Evolutionary conservation across 2,329 filamentous ascomycete genomes (phyloP).

Genomic region (Stachybotrys echinatus): DNA sequence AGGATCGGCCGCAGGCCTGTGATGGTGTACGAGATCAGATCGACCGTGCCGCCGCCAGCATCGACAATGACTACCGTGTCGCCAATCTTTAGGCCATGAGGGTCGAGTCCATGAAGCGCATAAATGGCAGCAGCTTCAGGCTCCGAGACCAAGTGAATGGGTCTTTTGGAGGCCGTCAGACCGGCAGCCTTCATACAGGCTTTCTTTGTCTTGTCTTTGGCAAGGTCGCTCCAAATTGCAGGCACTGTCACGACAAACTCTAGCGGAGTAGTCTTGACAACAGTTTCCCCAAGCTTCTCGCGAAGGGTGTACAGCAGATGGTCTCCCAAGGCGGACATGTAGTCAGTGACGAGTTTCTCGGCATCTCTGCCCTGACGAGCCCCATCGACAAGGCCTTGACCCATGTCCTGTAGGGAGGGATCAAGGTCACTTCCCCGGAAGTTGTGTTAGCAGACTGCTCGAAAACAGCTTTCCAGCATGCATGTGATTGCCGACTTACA

Average conservation of each 20-base stretch:
- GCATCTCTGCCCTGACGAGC: conserved; percentile 25
- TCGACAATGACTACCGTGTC: conserved; percentile 47
- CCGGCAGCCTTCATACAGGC: conserved; percentile 32
- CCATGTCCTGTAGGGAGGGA: conserved; percentile 26
- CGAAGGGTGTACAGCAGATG: conserved; percentile 38
- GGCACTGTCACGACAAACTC: conserved; percentile 46
- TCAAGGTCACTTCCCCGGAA: conserved; percentile 25
- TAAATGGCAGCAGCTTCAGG: conserved; percentile 45
- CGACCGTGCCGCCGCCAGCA: conserved; percentile 45
- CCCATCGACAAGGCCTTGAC: conserved; percentile 19
- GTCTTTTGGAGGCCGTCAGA: conserved; percentile 19
- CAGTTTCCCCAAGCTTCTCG: conserved; percentile 33
- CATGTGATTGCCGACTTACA: no score
- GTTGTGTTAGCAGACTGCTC: conserved; percentile 5
- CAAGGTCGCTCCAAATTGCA: conserved; percentile 49
- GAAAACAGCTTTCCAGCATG: no score
- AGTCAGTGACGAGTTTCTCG: conserved; percentile 40
- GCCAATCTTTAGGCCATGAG: conserved; percentile 29
- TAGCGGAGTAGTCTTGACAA: conserved; percentile 34
- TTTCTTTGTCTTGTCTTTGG: conserved; percentile 41
- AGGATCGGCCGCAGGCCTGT: conserved; percentile 35
- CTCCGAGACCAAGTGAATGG: conserved; percentile 39
- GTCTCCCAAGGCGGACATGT: conserved; percentile 35
- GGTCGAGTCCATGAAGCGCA: conserved; percentile 33
- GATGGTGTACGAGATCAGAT: conserved; percentile 46